These are phyloP conservation scores for Diaporthe aspalathi DNA, from an alignment of 2,329 filamentous ascomycete species.

Conservation along the genomic window DNA sequence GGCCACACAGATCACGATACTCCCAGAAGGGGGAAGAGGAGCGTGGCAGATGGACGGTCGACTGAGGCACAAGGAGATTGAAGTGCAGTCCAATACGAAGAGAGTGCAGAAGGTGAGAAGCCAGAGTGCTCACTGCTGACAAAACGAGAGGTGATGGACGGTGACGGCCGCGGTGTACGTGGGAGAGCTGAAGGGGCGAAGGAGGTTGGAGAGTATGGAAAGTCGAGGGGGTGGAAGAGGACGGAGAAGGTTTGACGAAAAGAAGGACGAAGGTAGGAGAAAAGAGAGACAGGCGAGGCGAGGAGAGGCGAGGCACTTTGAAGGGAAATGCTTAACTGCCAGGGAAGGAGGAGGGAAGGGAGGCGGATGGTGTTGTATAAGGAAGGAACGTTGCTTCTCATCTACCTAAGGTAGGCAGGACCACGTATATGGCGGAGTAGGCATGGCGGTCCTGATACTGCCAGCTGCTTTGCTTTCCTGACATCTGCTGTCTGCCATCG, in stretches of 20 bases:
- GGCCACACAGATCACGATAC: neutral
- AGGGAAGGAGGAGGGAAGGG: conserved; percentile 35
- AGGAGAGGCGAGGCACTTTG: conserved; percentile 25
- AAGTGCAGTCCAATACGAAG: neutral
- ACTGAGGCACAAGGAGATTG: neutral
- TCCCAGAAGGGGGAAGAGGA: neutral
- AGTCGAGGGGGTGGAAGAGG: conserved; percentile 31
- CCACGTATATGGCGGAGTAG: neutral
- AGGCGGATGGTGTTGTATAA: conserved; percentile 23
- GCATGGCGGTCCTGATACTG: neutral
- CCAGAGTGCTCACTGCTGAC: neutral
- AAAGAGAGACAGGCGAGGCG: too few species aligned
- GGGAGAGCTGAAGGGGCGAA: neutral
- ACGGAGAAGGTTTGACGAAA: conserved; percentile 24
- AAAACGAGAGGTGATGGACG: conserved; percentile 37
- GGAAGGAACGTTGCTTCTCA: conserved; percentile 35
- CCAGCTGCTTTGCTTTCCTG: too few species aligned
- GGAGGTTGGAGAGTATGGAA: conserved; percentile 12
- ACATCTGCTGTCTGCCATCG: too few species aligned
- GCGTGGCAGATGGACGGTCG: neutral
- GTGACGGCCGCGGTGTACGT: conserved; percentile 25
- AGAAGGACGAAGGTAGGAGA: conserved; percentile 36
- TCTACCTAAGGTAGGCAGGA: conserved; percentile 3
- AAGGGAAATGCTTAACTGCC: neutral
- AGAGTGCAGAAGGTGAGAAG: neutral